Percentiles rank a stretch among this genome's conserved stretches.
Conservation (phyloP, 352 stramenopile genomes). For the Phytophthora pluvialis region DNA sequence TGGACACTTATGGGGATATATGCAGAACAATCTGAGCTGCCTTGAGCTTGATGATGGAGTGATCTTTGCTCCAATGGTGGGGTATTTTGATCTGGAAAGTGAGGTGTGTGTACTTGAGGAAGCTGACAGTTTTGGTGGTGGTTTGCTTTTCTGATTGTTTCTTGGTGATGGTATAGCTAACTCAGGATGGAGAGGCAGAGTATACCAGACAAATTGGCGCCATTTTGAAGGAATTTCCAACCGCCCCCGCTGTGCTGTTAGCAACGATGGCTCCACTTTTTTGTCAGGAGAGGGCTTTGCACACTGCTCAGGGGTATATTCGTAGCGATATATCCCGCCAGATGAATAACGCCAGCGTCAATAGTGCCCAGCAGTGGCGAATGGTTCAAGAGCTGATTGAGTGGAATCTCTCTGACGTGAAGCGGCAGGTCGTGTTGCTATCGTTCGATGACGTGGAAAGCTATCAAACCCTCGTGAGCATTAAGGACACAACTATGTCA, state of each 20-base stretch:
- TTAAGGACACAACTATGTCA: slow-evolving; percentile 46
- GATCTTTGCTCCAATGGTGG: slow-evolving; percentile 17
- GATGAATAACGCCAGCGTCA: not conserved
- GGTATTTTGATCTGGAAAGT: slow-evolving; percentile 7
- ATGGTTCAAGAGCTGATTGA: slow-evolving; percentile 34
- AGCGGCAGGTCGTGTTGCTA: slow-evolving; percentile 28
- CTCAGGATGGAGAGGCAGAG: slow-evolving; percentile 2
- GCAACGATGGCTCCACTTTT: slow-evolving; percentile 18
- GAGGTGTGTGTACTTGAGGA: slow-evolving; percentile 19
- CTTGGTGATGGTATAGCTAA: not conserved
- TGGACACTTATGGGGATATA: slow-evolving; percentile 11
- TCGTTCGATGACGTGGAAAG: slow-evolving; percentile 25
- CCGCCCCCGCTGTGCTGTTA: slow-evolving; percentile 10
- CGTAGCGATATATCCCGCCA: not conserved
- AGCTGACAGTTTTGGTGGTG: not conserved
- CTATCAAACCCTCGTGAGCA: slow-evolving; percentile 28
- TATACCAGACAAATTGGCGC: slow-evolving; percentile 9
- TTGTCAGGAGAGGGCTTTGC: not conserved
- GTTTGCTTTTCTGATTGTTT: not conserved
- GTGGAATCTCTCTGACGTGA: slow-evolving; percentile 38
- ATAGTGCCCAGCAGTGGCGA: slow-evolving; percentile 14
- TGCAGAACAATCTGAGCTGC: not conserved
- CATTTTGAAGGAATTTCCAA: slow-evolving; percentile 22
- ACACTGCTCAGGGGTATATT: not conserved
- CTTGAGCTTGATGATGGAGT: slow-evolving; percentile 15